Evolutionary conservation across 2,329 filamentous ascomycete genomes (phyloP).

Genomic region (Trichoderma koningii): DNA sequence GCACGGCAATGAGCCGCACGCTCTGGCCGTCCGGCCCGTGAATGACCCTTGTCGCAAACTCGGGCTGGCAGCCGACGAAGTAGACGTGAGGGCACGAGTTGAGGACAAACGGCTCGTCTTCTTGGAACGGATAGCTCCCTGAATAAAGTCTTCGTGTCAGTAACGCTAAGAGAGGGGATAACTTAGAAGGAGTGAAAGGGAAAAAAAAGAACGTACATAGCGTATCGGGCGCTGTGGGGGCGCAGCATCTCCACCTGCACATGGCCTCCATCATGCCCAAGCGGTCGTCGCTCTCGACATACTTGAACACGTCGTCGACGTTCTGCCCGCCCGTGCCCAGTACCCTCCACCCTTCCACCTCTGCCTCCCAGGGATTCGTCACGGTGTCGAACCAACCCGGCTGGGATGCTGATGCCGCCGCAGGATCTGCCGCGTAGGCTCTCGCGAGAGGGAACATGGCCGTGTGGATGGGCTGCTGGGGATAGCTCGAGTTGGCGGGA

Average conservation of each 20-base stretch:
- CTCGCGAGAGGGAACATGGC: constrained; percentile 84
- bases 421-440: constrained; percentile 60
- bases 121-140: constrained; percentile 97
- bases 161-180: background rate
- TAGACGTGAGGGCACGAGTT: constrained; percentile 85
- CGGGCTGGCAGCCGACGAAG: constrained; percentile 82
- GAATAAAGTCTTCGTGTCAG: constrained; percentile 28
- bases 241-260: constrained; percentile 86
- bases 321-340: constrained; percentile 90
- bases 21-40: constrained; percentile 66
- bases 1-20: constrained; percentile 79
- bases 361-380: constrained; percentile 91
- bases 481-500: constrained; percentile 84
- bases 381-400: constrained; percentile 81
- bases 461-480: constrained; percentile 89
- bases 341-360: constrained; percentile 86
- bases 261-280: constrained; percentile 92
- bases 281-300: constrained; percentile 75
- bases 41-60: constrained; percentile 72
- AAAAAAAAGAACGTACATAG: constrained; percentile 64
- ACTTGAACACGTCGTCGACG: constrained; percentile 90
- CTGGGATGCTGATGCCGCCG: constrained; percentile 38
- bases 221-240: constrained; percentile 94
- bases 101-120: constrained; percentile 87
- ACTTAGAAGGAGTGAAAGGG: background rate